Base-by-base conservation (phyloP, 2,329 filamentous ascomycete species). In the Seiridium unicorne region DNA sequence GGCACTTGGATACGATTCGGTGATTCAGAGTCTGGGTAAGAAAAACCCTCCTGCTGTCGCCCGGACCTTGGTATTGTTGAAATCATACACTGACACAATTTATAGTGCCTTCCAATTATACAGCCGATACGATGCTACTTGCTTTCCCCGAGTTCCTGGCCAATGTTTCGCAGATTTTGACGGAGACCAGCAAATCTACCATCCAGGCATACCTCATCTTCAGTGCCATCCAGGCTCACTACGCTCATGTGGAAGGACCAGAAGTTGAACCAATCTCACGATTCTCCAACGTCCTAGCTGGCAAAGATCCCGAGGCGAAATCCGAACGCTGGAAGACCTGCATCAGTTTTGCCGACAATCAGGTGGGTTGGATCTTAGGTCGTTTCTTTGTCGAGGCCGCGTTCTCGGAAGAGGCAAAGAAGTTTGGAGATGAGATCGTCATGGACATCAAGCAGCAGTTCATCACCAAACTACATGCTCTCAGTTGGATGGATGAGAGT, bases 311-410 rank as follows among this genome's bases (percentile, higher is more conserved):
- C 0, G 80, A 89, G 56, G 84, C 86, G 2, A 80, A 79, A 26
- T 76, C 85, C 11, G 89, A 91, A 66, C 80, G 88, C 54, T 90
- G 88, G 88, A 81, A 87, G 65, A 86, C 79, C 5, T 91, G 89
- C 65, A 80, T 90, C 35, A 70, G 70, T 6, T 78, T 81, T 40
- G 79, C 88, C 4, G 86, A 89, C 63, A 70, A 73, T 31, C 81
- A 83, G 4, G 71, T 91, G 31, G 83, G 83, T 2, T 91, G 88
- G 88, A 87, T 89, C 54, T 74, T 90, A 13, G 89, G 87, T 68
- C 84, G 87, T 31, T 91, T 91, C 75, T 92, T 88, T 63, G 80
- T 91, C 2, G 83, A 91, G 62, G 84, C 85, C 54, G 82, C 87
- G 1, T 92, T 91, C 67, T 85, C 87, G 0, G 81, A 87, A 10